A percentile compares a stretch with the other conserved stretches of the same genome.
Conservation (phyloP, 805 yeast genomes). For the Yarrowia yakushimensis region DNA sequence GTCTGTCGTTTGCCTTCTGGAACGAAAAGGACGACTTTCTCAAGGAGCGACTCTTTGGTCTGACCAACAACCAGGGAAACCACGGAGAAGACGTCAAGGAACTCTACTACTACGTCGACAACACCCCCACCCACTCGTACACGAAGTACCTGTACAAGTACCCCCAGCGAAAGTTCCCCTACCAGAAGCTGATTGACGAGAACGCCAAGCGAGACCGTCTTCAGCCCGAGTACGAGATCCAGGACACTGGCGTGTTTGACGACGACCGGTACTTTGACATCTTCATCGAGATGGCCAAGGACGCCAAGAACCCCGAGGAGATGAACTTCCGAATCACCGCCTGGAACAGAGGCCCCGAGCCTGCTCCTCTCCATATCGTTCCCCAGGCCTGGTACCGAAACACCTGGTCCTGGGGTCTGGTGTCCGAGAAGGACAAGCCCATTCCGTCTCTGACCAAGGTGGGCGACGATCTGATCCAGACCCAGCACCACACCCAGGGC, state of each 20-base stretch:
- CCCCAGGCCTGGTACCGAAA: conserved; percentile 85
- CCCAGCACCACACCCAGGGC: conserved; percentile 70
- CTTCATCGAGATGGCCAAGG: conserved; percentile 85
- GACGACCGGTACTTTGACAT: conserved; percentile 81
- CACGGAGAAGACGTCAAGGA: conserved; percentile 93
- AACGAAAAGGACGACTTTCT: conserved; percentile 80
- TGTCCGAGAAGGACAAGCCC: conserved; percentile 43
- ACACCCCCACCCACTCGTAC: conserved; percentile 89
- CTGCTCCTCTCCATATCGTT: conserved; percentile 83
- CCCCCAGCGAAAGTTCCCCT: conserved; percentile 84
- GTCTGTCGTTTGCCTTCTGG: conserved; percentile 85
- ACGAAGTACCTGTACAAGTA: conserved; percentile 89
- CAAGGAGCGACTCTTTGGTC: conserved; percentile 83
- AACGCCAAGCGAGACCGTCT: conserved; percentile 61
- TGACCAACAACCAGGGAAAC: conserved; percentile 90
- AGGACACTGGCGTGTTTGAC: conserved; percentile 65
- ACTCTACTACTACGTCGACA: conserved; percentile 68
- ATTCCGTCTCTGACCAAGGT: conserved; percentile 31
- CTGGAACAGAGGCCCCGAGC: conserved; percentile 71
- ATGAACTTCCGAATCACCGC: conserved; percentile 81
- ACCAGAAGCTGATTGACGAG: conserved; percentile 64
- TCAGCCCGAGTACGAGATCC: conserved; percentile 75
- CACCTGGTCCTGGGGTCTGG: conserved; percentile 90
- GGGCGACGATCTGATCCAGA: conserved; percentile 45
- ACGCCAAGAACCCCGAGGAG: conserved; percentile 75